Evolutionary conservation across 2,329 filamentous ascomycete genomes (phyloP), one percentile per base, ranked within the genome.

Genomic region (Conoideocrella luteorostrata): DNA sequence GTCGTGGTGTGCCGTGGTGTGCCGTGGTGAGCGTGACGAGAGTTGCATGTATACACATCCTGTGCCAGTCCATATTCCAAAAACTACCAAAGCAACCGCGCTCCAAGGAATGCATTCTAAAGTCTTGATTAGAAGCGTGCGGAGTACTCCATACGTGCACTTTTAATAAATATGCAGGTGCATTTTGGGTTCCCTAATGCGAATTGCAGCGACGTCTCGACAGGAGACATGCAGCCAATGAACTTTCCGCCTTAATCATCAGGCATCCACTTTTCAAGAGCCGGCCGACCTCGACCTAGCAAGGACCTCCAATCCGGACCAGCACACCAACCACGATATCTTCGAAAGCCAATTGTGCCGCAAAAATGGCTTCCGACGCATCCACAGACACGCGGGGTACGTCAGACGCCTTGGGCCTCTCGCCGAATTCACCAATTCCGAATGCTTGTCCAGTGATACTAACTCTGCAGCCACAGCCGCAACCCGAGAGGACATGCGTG

Each of bases 401-500:
- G 64, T 63, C 6, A 5, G 20, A 17, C 15, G 5, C 12, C 13
- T n/a, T 36, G 7, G 20, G 4, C n/a, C 29, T 39, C 17, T 3
- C n/a, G 15, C 41, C 23, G 11, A 21, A 18, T 26, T 20, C 12
- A 7, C 15, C 23, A 36, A 10, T 26, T 5, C 6, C 15, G 7
- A 22, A 2, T 12, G 12, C 20, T n/a, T n/a, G n/a, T 3, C 15
- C 30, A 28, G 11, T 18, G n/a, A n/a, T 33, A 20, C 45, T 45
- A 26, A 49, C 35, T 20, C 12, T 10, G 6, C 4, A 28, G 21
- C 44, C 42, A 17, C 61, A 88, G 83, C 77, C 66, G 88, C 88
- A 55, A 88, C 87, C 52, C 81, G 88, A 68, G 84, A 94, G 74
- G 86, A 93, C 69, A 97, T 97, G 91, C 84, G 87, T 62, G 88